phyloP scores from a whole-genome alignment of 257 asterid species.

The Misopates orontium region DNA sequence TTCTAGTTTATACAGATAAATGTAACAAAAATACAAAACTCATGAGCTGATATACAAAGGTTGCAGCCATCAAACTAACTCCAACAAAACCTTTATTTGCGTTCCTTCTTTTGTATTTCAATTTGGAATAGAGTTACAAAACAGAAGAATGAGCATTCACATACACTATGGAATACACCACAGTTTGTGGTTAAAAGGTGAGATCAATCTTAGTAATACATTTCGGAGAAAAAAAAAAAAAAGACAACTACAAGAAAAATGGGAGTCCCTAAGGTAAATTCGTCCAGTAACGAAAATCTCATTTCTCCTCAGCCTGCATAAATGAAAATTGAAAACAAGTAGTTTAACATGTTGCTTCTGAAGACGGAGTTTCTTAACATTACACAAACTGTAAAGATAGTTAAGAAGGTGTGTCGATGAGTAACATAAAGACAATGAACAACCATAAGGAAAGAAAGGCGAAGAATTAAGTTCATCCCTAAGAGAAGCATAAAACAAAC shows the following conservation, averaged over 20 bases:
- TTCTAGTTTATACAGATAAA: neutral
- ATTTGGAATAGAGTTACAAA: slow-evolving; percentile 19
- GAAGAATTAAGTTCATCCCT: no score
- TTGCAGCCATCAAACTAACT: neutral
- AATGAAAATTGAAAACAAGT: neutral
- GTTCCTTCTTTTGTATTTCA: slow-evolving; percentile 17
- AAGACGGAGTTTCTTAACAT: no score
- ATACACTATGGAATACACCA: slow-evolving; percentile 24
- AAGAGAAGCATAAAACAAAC: no score
- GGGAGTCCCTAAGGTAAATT: slow-evolving; percentile 12
- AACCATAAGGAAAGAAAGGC: no score
- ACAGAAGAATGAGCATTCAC: slow-evolving; percentile 26
- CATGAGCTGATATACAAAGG: no score
- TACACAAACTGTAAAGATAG: no score
- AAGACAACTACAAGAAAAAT: slow-evolving; percentile 17
- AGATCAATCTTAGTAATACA: slow-evolving; percentile 28
- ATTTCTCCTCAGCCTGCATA: slow-evolving; percentile 48
- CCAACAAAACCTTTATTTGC: slow-evolving; percentile 17
- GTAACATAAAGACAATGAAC: no score
- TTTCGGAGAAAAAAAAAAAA: slow-evolving; percentile 14
- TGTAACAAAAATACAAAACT: no score
- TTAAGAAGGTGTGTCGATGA: no score
- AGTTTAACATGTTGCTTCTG: neutral
- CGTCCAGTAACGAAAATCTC: slow-evolving; percentile 20
- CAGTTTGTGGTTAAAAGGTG: slow-evolving; percentile 18